phyloP scores from a whole-genome alignment of 257 asterid genomes.

The Apocynum venetum region DNA sequence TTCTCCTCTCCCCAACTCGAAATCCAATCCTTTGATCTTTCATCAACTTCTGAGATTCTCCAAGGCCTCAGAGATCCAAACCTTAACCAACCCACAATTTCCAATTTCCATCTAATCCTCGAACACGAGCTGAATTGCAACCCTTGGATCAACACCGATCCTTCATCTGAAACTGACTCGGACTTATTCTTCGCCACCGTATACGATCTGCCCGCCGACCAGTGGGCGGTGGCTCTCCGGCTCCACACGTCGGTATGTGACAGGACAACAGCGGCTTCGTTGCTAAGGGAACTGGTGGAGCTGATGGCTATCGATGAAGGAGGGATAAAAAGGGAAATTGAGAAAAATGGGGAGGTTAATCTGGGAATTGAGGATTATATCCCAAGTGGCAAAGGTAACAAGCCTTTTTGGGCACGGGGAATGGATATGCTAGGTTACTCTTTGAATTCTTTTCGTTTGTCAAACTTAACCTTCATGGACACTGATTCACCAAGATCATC shows the following conservation, averaged over 20 bases:
- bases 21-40: conserved; percentile 52
- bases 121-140: conserved; percentile 69
- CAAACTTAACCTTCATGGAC: conserved; percentile 53
- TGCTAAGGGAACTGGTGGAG: conserved; percentile 50
- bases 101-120: conserved; percentile 61
- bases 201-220: conserved; percentile 34
- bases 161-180: conserved; percentile 22
- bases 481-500: conserved; percentile 48
- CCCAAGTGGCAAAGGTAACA: conserved; percentile 59
- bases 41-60: conserved; percentile 59
- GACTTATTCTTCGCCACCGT: conserved; percentile 61
- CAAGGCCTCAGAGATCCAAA: conserved; percentile 13
- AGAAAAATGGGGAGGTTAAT: conserved; percentile 31
- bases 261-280: conserved; percentile 55
- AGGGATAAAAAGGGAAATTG: conserved; percentile 25
- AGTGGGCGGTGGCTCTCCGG: conserved; percentile 54
- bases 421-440: conserved; percentile 78
- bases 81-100: conserved; percentile 13
- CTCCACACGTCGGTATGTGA: conserved; percentile 83
- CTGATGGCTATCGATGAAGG: conserved; percentile 23
- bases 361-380: conserved; percentile 65
- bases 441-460: conserved; percentile 62
- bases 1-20: conserved; percentile 48
- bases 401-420: conserved; percentile 90
- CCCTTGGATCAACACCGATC: conserved; percentile 44